A percentile compares a stretch with the other conserved stretches of the same genome.
These are phyloP conservation scores for Alnus rubra DNA, from an alignment of 306 rosid species.

Conservation along the genomic window DNA sequence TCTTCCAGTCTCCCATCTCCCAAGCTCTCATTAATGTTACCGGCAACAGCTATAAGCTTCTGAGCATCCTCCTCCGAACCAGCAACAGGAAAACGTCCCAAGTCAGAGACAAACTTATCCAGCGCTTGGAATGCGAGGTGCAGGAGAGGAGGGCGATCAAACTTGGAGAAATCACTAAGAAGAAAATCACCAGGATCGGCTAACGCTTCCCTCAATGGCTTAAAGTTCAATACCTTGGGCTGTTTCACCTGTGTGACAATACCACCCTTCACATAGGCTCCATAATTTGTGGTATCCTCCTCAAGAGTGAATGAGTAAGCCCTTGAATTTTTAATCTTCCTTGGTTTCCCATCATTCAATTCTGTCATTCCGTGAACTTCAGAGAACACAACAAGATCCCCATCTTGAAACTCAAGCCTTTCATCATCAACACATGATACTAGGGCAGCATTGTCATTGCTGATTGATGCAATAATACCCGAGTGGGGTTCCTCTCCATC, in stretches of 20 bases:
- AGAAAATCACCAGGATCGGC: constrained; percentile 82
- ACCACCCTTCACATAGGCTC: constrained; percentile 74
- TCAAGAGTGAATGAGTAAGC: constrained; percentile 78
- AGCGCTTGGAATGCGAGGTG: constrained; percentile 82
- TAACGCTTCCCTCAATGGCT: constrained; percentile 66
- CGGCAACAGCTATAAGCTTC: constrained; percentile 61
- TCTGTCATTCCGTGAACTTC: constrained; percentile 91
- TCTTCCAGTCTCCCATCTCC: constrained; percentile 71
- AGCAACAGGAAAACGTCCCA: constrained; percentile 72
- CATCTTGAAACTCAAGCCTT: constrained; percentile 92
- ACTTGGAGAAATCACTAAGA: constrained; percentile 85
- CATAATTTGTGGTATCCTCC: constrained; percentile 78
- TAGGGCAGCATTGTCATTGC: constrained; percentile 76
- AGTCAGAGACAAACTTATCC: constrained; percentile 62
- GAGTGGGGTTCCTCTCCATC: constrained; percentile 89
- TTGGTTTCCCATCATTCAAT: constrained; percentile 82
- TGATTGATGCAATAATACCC: constrained; percentile 81
- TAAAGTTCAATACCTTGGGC: constrained; percentile 75
- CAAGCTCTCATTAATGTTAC: constrained; percentile 48
- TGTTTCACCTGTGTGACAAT: constrained; percentile 86
- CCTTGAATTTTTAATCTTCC: constrained; percentile 69
- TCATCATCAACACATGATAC: constrained; percentile 88
- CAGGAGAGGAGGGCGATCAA: constrained; percentile 72
- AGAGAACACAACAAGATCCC: constrained; percentile 87
- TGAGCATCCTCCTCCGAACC: constrained; percentile 82